These are phyloP conservation scores for Triadica sebifera DNA, from an alignment of 345 rosid species.

Conservation along the genomic window DNA sequence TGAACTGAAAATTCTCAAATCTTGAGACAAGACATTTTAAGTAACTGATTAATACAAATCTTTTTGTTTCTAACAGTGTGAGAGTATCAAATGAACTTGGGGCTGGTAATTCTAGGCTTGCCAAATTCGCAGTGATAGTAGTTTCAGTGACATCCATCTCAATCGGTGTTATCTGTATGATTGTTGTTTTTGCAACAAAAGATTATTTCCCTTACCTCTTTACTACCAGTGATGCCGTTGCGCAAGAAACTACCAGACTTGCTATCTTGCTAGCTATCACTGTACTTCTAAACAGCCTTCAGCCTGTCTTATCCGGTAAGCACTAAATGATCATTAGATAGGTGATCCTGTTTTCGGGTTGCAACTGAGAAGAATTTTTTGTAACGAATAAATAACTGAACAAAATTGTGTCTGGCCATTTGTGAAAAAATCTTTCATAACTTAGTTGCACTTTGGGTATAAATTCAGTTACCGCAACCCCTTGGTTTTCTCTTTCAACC, in stretches of 20 bases:
- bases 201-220: slow-evolving; percentile 73
- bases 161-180: slow-evolving; percentile 62
- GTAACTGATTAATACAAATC: slow-evolving; percentile 6
- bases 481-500: background rate
- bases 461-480: too few species aligned
- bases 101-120: slow-evolving; percentile 61
- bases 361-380: too few species aligned
- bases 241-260: slow-evolving; percentile 73
- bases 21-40: background rate
- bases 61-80: slow-evolving; percentile 47
- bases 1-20: too few species aligned
- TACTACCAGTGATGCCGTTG: slow-evolving; percentile 70
- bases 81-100: slow-evolving; percentile 93
- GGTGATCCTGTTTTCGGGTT: too few species aligned
- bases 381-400: too few species aligned
- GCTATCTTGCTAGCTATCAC: slow-evolving; percentile 63
- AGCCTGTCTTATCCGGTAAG: slow-evolving; percentile 81
- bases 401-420: too few species aligned
- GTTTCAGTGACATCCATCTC: slow-evolving; percentile 66
- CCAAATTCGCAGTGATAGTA: slow-evolving; percentile 66
- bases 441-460: too few species aligned
- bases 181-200: slow-evolving; percentile 54
- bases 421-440: too few species aligned
- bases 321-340: background rate
- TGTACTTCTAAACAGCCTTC: slow-evolving; percentile 82